phyloP scores from a whole-genome alignment of 306 rosid species.

The Fagus crenata region DNA sequence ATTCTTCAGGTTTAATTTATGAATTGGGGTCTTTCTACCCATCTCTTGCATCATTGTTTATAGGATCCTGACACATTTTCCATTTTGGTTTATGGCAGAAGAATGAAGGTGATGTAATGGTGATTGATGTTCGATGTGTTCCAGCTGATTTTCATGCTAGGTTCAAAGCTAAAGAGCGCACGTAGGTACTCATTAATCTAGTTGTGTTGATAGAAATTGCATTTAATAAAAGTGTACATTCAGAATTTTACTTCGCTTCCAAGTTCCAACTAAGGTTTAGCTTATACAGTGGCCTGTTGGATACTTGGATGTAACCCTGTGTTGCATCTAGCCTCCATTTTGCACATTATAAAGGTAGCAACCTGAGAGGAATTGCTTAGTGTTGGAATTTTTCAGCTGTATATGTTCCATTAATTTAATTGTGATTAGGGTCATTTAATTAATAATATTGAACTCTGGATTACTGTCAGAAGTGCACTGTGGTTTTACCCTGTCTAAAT shows the following conservation, averaged over 20 bases:
- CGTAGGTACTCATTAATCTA: slow-evolving; percentile 55
- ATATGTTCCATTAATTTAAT: neutral
- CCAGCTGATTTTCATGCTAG: slow-evolving; percentile 87
- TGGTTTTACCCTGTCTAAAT: neutral
- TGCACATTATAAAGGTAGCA: neutral
- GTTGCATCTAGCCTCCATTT: neutral
- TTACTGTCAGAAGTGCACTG: neutral
- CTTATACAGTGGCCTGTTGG: neutral
- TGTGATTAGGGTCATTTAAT: neutral
- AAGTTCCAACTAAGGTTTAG: neutral
- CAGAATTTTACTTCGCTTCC: neutral
- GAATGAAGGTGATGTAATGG: slow-evolving; percentile 70
- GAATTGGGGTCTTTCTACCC: slow-evolving; percentile 14
- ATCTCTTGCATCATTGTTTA: slow-evolving; percentile 8
- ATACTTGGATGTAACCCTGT: neutral
- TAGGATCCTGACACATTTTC: slow-evolving; percentile 22
- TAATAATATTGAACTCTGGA: slow-evolving; percentile 11
- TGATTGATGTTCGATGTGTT: slow-evolving; percentile 70
- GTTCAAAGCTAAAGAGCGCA: slow-evolving; percentile 89
- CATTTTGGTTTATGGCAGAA: slow-evolving; percentile 47
- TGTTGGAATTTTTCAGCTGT: neutral
- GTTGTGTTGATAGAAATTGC: slow-evolving; percentile 12
- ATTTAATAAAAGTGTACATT: neutral
- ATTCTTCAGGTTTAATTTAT: neutral
- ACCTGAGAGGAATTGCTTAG: neutral